phyloP scores from a whole-genome alignment of 495 filamentous ascomycete genomes.

The Podospora pseudoanserina region DNA sequence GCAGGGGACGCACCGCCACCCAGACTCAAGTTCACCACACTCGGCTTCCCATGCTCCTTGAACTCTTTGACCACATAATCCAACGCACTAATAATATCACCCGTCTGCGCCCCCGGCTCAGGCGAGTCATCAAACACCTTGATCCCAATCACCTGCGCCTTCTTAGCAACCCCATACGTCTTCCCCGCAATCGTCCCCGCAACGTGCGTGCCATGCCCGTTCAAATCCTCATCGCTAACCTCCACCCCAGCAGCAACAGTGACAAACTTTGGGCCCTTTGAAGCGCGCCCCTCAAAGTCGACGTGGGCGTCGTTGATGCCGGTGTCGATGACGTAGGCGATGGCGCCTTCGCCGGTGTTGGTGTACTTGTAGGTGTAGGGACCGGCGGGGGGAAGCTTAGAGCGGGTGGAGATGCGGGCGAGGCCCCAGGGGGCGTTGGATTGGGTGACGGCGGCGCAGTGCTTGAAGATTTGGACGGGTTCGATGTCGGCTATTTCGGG shows the following conservation, averaged over 20 bases:
- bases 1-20: constrained; percentile 45
- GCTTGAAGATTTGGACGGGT: constrained; percentile 42
- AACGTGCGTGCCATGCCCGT: constrained; percentile 44
- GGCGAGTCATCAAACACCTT: constrained; percentile 41
- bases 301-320: constrained; percentile 44
- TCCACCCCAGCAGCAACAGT: constrained; percentile 29
- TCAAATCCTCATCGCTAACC: constrained; percentile 38
- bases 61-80: constrained; percentile 14
- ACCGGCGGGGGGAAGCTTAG: constrained; percentile 39
- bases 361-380: constrained; percentile 54
- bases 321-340: constrained; percentile 54
- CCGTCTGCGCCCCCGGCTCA: constrained; percentile 7
- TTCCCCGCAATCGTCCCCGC: constrained; percentile 44
- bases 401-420: constrained; percentile 45
- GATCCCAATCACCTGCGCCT: constrained; percentile 37
- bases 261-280: constrained; percentile 31
- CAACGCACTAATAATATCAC: constrained; percentile 18
- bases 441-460: constrained; percentile 45
- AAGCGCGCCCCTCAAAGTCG: constrained; percentile 29
- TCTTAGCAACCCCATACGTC: constrained; percentile 45
- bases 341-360: constrained; percentile 49
- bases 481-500: constrained; percentile 28
- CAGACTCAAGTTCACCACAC: constrained; percentile 50
- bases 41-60: constrained; percentile 25
- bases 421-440: constrained; percentile 55